Conservation (phyloP, 1,139 yeast genomes). For the Meyerozyma sp. region DNA sequence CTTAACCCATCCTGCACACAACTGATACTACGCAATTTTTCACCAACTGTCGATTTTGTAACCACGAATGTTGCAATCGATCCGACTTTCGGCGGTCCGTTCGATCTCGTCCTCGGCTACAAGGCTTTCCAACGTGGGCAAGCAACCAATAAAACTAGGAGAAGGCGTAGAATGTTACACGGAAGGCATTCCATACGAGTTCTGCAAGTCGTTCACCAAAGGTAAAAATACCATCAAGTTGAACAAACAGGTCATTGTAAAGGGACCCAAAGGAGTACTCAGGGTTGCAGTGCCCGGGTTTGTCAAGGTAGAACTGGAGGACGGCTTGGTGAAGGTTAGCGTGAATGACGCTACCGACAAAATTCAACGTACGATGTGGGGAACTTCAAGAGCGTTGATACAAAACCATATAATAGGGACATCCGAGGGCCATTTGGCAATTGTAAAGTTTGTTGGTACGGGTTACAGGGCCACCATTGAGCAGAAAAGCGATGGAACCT, state of each 20-base stretch:
- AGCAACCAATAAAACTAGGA: slow-evolving; percentile 30
- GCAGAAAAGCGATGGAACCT: slow-evolving; percentile 27
- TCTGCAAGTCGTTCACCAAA: slow-evolving; percentile 56
- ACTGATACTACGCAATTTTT: not conserved
- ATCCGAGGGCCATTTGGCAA: slow-evolving; percentile 85
- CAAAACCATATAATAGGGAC: slow-evolving; percentile 82
- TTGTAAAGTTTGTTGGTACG: slow-evolving; percentile 89
- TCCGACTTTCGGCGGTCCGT: slow-evolving; percentile 8
- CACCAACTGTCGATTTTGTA: not conserved
- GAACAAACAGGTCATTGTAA: slow-evolving; percentile 57
- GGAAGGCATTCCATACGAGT: slow-evolving; percentile 38
- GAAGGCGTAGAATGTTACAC: slow-evolving; percentile 28
- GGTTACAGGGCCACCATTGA: slow-evolving; percentile 87
- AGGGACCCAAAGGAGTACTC: slow-evolving; percentile 78
- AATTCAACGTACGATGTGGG: slow-evolving; percentile 90
- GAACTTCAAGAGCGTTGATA: slow-evolving; percentile 77
- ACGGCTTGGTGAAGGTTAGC: slow-evolving; percentile 42
- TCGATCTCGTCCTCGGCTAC: slow-evolving; percentile 22
- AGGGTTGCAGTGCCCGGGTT: slow-evolving; percentile 69
- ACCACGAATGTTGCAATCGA: not conserved
- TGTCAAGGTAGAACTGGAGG: slow-evolving; percentile 36
- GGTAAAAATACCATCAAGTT: slow-evolving; percentile 59
- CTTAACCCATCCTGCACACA: slow-evolving; percentile 2
- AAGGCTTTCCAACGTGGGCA: slow-evolving; percentile 36
- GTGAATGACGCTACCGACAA: slow-evolving; percentile 56